These are phyloP conservation scores for Hypericum perforatum DNA, from an alignment of 345 rosid species.

Conservation along the genomic window DNA sequence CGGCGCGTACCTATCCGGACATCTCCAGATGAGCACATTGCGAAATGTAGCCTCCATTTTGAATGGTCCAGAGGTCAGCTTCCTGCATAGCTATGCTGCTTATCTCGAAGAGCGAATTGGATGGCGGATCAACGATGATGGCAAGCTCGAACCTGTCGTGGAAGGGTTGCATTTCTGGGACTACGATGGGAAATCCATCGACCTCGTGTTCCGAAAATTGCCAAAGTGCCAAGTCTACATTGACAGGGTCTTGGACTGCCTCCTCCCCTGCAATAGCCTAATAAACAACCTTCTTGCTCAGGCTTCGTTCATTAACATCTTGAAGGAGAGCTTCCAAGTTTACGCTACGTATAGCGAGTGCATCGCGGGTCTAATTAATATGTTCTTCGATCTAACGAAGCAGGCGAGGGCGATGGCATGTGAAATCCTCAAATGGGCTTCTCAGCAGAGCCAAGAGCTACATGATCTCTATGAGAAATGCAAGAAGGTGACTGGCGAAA, in stretches of 20 bases:
- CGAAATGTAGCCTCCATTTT: slow-evolving; percentile 26
- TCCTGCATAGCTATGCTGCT: slow-evolving; percentile 49
- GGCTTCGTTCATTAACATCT: slow-evolving; percentile 50
- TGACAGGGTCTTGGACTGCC: slow-evolving; percentile 53
- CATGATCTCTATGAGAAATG: slow-evolving; percentile 44
- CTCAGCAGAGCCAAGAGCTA: slow-evolving; percentile 44
- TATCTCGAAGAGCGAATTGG: slow-evolving; percentile 73
- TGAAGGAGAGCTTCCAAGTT: slow-evolving; percentile 86
- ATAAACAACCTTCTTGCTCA: slow-evolving; percentile 33
- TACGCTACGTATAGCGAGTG: slow-evolving; percentile 44
- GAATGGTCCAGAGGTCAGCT: slow-evolving; percentile 18
- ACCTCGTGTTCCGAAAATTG: slow-evolving; percentile 46
- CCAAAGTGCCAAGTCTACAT: slow-evolving; percentile 59
- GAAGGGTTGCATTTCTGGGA: slow-evolving; percentile 28
- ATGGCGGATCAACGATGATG: slow-evolving; percentile 74
- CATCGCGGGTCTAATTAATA: slow-evolving; percentile 35
- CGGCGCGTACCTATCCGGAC: slow-evolving; percentile 48
- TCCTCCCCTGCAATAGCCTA: slow-evolving; percentile 27
- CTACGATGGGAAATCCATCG: slow-evolving; percentile 40
- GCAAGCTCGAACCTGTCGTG: slow-evolving; percentile 69
- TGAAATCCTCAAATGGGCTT: slow-evolving; percentile 51
- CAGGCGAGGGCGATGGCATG: slow-evolving; percentile 59
- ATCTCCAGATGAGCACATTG: slow-evolving; percentile 49
- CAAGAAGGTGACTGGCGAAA: slow-evolving; percentile 30
- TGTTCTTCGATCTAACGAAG: slow-evolving; percentile 54